A percentile compares a stretch with the other conserved stretches of the same genome.
These are phyloP conservation scores for Emmonsiellopsis sp. DNA, from an alignment of 2,329 filamentous ascomycete genomes.

Conservation along the genomic window DNA sequence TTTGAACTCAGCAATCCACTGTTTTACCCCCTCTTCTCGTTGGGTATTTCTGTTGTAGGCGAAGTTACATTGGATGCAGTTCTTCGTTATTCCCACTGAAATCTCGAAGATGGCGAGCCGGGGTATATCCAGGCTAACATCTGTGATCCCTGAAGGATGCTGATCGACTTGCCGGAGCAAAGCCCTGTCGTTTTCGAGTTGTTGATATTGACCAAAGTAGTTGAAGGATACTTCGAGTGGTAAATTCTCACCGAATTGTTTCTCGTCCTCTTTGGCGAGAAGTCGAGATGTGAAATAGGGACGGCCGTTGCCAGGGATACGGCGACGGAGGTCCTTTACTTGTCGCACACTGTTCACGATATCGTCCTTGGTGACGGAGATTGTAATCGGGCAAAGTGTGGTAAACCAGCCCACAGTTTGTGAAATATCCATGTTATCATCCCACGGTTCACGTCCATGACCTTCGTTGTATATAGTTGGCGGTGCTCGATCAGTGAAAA, in stretches of 20 bases:
- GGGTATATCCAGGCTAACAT: constrained; percentile 36
- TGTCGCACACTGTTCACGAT: constrained; percentile 25
- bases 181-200: constrained; percentile 37
- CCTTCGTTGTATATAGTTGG: constrained; percentile 43
- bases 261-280: constrained; percentile 19
- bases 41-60: constrained; percentile 41
- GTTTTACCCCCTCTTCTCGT: constrained; percentile 32
- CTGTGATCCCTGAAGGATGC: constrained; percentile 30
- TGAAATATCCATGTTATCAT: constrained; percentile 37
- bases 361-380: constrained; percentile 15
- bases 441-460: constrained; percentile 40
- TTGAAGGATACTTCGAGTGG: constrained; percentile 35
- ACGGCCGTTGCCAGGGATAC: constrained; percentile 22
- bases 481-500: constrained; percentile 34
- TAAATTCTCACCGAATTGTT: constrained; percentile 27
- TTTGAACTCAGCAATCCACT: constrained; percentile 36
- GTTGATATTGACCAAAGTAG: constrained; percentile 30
- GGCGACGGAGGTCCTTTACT: constrained; percentile 32
- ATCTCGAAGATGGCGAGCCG: constrained; percentile 45
- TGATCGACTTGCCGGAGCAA: constrained; percentile 33
- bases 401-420: constrained; percentile 45
- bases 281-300: constrained; percentile 28
- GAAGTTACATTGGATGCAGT: constrained; percentile 40
- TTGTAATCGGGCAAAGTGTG: constrained; percentile 36
- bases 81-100: constrained; percentile 40